phyloP scores from a whole-genome alignment of 805 yeast species.

The Candida railenensis region DNA sequence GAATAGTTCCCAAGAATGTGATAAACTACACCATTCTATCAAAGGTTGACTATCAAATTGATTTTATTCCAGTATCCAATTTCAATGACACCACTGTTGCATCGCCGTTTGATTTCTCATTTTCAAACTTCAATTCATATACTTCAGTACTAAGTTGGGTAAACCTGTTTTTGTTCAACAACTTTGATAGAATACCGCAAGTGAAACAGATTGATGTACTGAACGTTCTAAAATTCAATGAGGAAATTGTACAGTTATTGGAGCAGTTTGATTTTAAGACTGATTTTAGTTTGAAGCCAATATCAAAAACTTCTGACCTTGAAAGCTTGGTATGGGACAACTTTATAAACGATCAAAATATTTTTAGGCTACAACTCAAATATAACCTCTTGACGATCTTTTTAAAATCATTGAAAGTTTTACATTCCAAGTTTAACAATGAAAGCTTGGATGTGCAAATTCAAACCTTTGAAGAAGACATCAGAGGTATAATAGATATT shows the following conservation, averaged over 20 bases:
- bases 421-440: constrained; percentile 3
- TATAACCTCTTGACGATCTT: constrained; percentile 22
- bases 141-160: constrained; percentile 7
- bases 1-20: constrained; percentile 24
- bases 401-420: constrained; percentile 13
- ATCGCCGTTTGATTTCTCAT: background rate
- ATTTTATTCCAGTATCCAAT: constrained; percentile 15
- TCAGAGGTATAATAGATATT: background rate
- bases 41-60: constrained; percentile 22
- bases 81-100: background rate
- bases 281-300: background rate
- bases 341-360: constrained; percentile 16
- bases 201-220: constrained; percentile 14
- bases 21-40: constrained; percentile 26
- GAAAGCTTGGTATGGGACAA: constrained; percentile 8
- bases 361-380: constrained; percentile 20
- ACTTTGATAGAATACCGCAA: constrained; percentile 17
- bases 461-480: background rate
- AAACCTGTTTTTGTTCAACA: constrained; percentile 21
- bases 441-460: background rate
- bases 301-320: background rate
- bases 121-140: constrained; percentile 8
- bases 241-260: constrained; percentile 16
- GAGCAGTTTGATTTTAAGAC: background rate
- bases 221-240: constrained; percentile 12